Conservation (phyloP, 495 filamentous ascomycete species). For the Tuber umbilicatum region DNA sequence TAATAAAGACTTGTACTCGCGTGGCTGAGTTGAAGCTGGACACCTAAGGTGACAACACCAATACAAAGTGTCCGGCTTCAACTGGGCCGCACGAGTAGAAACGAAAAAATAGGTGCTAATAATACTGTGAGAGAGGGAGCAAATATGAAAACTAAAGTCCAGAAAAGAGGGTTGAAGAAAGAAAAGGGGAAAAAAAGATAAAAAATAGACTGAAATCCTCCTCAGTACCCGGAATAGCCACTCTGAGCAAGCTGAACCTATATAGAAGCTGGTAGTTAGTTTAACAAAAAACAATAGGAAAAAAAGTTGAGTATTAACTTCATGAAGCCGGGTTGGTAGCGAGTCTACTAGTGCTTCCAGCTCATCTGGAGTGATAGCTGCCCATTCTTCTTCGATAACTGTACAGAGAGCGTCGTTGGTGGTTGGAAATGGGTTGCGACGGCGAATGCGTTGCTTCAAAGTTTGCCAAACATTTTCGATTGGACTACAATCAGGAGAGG, state of each 20-base stretch:
- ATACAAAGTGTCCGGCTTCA: too few relatives aligned
- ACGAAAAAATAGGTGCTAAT: too few relatives aligned
- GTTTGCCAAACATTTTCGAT: slow-evolving; percentile 12
- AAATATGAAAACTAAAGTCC: too few relatives aligned
- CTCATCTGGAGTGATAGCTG: slow-evolving; percentile 7
- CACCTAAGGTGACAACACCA: too few relatives aligned
- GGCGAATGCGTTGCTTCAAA: neutral
- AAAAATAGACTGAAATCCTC: neutral
- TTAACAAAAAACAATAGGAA: neutral
- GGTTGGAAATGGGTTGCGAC: neutral
- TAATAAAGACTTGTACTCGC: too few relatives aligned
- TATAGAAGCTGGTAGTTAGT: neutral
- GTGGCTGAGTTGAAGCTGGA: too few relatives aligned
- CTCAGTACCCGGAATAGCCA: neutral
- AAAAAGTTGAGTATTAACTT: neutral
- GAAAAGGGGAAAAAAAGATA: neutral
- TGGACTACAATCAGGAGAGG: slow-evolving; percentile 6
- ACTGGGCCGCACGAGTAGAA: too few relatives aligned
- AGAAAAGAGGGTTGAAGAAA: too few relatives aligned
- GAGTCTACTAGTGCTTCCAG: slow-evolving; percentile 4
- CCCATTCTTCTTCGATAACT: slow-evolving; percentile 17
- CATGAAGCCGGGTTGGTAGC: neutral
- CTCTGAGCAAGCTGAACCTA: neutral
- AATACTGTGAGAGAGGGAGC: too few relatives aligned
- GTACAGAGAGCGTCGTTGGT: neutral